Percentiles rank a stretch among this genome's conserved stretches.
Conservation (phyloP, 306 rosid species). For the Castanea sativa region DNA sequence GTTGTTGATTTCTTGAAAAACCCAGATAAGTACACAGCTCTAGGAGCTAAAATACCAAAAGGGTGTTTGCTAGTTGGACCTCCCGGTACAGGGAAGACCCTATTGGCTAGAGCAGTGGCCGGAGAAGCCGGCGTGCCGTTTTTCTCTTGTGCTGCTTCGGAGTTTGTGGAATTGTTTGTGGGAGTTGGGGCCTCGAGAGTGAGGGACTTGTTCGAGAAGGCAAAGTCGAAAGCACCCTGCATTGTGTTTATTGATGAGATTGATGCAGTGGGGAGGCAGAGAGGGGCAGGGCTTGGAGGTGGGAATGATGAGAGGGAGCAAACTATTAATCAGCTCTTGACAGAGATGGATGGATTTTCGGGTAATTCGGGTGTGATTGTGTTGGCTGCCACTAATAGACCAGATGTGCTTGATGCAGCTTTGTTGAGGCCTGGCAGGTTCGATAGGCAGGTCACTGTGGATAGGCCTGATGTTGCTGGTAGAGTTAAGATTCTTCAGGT, state of each 20-base stretch:
- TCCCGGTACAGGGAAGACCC: slow-evolving; percentile 95
- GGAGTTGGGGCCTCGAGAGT: slow-evolving; percentile 98
- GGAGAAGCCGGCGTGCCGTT: slow-evolving; percentile 97
- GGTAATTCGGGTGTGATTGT: slow-evolving; percentile 97
- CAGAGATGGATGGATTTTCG: slow-evolving; percentile 98
- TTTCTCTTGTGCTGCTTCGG: slow-evolving; percentile 97
- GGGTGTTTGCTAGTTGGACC: slow-evolving; percentile 98
- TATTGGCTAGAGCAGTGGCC: slow-evolving; percentile 85
- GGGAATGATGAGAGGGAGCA: slow-evolving; percentile 99
- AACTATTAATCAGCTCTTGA: slow-evolving; percentile 94
- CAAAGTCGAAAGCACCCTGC: slow-evolving; percentile 95
- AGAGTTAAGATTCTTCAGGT: slow-evolving; percentile 98
- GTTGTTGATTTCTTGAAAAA: slow-evolving; percentile 96
- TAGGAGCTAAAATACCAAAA: slow-evolving; percentile 95
- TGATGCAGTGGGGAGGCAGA: slow-evolving; percentile 97
- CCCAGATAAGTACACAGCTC: slow-evolving; percentile 91
- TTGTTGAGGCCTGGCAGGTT: slow-evolving; percentile 92
- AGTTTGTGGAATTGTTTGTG: slow-evolving; percentile 88
- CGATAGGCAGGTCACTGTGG: slow-evolving; percentile 95
- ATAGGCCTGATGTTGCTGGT: slow-evolving; percentile 97
- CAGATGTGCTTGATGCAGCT: slow-evolving; percentile 90
- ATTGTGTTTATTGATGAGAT: slow-evolving; percentile 98
- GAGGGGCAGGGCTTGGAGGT: slow-evolving; percentile 99
- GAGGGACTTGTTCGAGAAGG: slow-evolving; percentile 96
- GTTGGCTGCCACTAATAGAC: slow-evolving; percentile 95